Conservation (phyloP, 106 monocot species). For the Dioscorea alata region DNA sequence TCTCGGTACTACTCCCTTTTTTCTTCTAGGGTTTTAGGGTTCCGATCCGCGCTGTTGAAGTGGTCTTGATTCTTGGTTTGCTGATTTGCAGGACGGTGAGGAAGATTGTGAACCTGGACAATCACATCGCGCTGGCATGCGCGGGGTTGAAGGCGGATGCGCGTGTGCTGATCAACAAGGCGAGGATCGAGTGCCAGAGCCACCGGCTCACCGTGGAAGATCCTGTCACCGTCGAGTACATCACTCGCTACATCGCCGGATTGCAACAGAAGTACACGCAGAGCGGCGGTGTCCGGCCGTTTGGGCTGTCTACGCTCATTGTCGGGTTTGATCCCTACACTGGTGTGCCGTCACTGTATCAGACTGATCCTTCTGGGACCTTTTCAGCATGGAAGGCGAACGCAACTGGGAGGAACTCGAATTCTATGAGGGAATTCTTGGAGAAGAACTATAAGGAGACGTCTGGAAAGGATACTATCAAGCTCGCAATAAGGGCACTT, state of each 20-base stretch:
- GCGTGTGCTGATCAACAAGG: conserved; percentile 80
- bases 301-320: conserved; percentile 86
- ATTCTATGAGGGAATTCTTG: conserved; percentile 87
- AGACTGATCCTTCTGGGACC: conserved; percentile 95
- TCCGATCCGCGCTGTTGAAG: not conserved
- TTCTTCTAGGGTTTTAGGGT: not conserved
- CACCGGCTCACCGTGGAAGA: conserved; percentile 87
- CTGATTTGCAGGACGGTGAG: conserved; percentile 42
- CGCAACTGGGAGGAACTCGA: conserved; percentile 92
- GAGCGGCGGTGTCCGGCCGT: conserved; percentile 92
- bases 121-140: conserved; percentile 86
- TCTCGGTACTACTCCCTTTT: conserved; percentile 36
- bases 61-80: not conserved
- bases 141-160: conserved; percentile 97
- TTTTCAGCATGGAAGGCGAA: conserved; percentile 99
- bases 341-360: conserved; percentile 62
- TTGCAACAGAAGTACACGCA: conserved; percentile 99
- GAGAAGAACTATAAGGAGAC: conserved; percentile 98
- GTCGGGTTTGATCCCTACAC: conserved; percentile 89
- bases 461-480: conserved; percentile 79
- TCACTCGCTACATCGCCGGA: conserved; percentile 88
- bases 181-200: conserved; percentile 93
- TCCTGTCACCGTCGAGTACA: conserved; percentile 92
- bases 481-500: conserved; percentile 72
- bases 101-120: conserved; percentile 89